Evolutionary conservation across 306 rosid genomes (phyloP), one percentile per base, ranked within the genome.

Genomic region (Canavalia ensiformis): DNA sequence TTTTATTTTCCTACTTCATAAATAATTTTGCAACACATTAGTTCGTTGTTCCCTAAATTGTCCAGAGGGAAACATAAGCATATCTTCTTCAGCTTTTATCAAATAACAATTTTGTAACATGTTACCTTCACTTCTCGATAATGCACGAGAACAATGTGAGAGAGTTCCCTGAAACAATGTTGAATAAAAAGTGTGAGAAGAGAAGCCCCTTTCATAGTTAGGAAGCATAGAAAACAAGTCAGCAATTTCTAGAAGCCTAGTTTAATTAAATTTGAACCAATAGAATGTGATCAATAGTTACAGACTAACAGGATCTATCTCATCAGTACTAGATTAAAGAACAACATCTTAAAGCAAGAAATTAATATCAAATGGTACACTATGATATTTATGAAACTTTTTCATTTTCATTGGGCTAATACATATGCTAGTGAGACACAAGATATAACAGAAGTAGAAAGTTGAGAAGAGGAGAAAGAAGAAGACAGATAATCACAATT

Each of bases 61-160:
- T 49, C 37, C 73, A 8, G 47, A 35, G 39, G 31, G 55, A 72
- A 73, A 47, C 10, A 10, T 25, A 80, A 71, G 73, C 68, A 31
- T 71, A 18, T 76, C 54, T 51, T 76, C 67, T 52, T 11, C 47
- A 55, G 68, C 25, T 74, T 54, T 56, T 35, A 62, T 10, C 60
- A 44, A 51, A 41, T 55, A 81, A 66, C 4, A 49, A n/a, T 28
- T 46, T 52, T 39, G 62, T 46, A 62, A 59, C 57, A 55, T 2
- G 5, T 81, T 74, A 94, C 98, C 97, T 90, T 89, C 72, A 94
- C 97, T 68, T 92, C 90, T 54, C 84, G 88, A 74, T 94, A 94
- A 69, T 92, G 98, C 84, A 94, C 98, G 12, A 94, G 89, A 82
- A 90, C 98, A 55, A 94, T 94, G 89, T 92, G 91, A 2, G 94